Percentiles rank a stretch among this genome's conserved stretches.
phyloP scores from a whole-genome alignment of 371 early-diverging fungal species.

The Gilbertella persicaria region DNA sequence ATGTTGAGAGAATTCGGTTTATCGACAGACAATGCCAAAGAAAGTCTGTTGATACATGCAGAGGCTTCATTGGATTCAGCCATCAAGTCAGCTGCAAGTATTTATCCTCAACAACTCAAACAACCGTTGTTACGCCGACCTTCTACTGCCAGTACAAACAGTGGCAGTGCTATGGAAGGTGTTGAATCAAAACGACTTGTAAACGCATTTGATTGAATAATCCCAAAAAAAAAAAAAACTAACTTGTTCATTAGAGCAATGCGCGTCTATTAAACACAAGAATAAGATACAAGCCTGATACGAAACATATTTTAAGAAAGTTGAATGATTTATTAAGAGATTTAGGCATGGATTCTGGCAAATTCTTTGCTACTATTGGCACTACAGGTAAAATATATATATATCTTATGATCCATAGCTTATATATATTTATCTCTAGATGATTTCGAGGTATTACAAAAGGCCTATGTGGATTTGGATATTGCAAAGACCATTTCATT shows the following conservation, averaged over 20 bases:
- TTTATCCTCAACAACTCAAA: constrained; percentile 30
- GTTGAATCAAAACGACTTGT: constrained; percentile 22
- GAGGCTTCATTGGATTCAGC: constrained; percentile 49
- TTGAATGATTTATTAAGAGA: constrained; percentile 43
- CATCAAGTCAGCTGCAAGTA: constrained; percentile 44
- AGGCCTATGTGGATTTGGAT: constrained; percentile 50
- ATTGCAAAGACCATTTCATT: constrained; percentile 51
- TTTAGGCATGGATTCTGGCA: constrained; percentile 46
- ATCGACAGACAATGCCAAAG: constrained; percentile 22
- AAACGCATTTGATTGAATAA: neutral
- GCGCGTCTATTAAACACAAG: constrained; percentile 24
- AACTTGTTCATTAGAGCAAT: constrained; percentile 14
- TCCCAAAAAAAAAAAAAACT: neutral
- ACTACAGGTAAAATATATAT: constrained; percentile 31
- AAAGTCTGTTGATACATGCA: constrained; percentile 39
- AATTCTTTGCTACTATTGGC: constrained; percentile 43
- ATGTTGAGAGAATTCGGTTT: constrained; percentile 50
- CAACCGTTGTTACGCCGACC: constrained; percentile 17
- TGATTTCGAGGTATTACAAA: constrained; percentile 46
- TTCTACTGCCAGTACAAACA: constrained; percentile 32
- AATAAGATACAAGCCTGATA: constrained; percentile 51
- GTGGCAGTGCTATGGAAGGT: constrained; percentile 21
- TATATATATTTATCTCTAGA: constrained; percentile 18
- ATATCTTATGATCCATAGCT: neutral
- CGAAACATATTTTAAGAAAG: constrained; percentile 47